Evolutionary conservation across 2,329 filamentous ascomycete genomes (phyloP), one percentile per base, ranked within the genome.

Genomic region (Aspergillus vadensis): DNA sequence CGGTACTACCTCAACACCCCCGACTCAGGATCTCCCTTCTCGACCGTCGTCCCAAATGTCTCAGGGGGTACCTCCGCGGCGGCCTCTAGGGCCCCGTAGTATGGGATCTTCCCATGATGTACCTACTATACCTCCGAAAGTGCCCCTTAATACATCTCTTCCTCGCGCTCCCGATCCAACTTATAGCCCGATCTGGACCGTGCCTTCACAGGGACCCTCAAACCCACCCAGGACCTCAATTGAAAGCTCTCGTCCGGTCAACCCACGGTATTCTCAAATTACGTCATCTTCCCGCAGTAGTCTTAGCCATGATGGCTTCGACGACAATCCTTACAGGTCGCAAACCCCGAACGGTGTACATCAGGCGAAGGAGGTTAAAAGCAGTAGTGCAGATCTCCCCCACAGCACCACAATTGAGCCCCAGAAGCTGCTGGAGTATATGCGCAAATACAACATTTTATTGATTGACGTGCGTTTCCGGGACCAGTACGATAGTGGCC

Each of bases 401-500:
- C 87, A 73, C 72, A 89, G 74, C 71, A 82, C 75, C 72, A 85
- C 79, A 73, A 88, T 97, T 43, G 86, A 85, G 2, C 85, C 90
- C 0, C 83, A 90, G 59, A 86, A 89, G 57, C 82, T 99, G 1
- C 84, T 88, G 62, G 84, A 88, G 50, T 90, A 90, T 58, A 85
- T 96, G 74, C 81, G 70, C 66, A 83, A 71, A 62, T 92, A 78
- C 77, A 87, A 77, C 62, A 82, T 97, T 23, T 79, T 99, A 12
- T 75, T 98, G 23, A 92, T 99, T 65, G 95, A 99, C 74, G 87
- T 97, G 44, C 88, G 95, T 41, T 81, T 85, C 58, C 88, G 95
- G 25, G 86, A 90, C 56, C 86, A 90, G 8, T 99, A 91, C 71
- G 92, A 98, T 67, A 84, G 89, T 51, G 95, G 95, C 0, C 95